phyloP scores from a whole-genome alignment of 2,329 filamentous ascomycete genomes.

The Eurotiales sp. region DNA sequence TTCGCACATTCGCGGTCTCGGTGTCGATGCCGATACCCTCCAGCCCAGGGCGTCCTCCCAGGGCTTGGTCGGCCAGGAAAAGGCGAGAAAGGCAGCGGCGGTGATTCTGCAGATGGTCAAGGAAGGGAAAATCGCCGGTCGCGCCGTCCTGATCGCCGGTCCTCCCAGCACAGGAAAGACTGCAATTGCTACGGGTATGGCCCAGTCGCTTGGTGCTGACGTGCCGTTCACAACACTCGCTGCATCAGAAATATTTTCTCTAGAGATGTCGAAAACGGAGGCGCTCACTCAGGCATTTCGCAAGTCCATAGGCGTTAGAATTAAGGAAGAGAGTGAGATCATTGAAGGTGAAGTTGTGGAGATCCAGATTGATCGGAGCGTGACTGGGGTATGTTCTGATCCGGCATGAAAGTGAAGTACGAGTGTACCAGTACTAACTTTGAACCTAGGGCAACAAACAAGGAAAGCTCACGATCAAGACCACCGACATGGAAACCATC shows the following conservation, averaged over 20 bases:
- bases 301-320: conserved; percentile 95
- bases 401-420: conserved; percentile 2
- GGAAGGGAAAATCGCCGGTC: conserved; percentile 95
- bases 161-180: conserved; percentile 98
- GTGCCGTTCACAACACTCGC: conserved; percentile 96
- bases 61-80: conserved; percentile 91
- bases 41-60: conserved; percentile 83
- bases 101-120: conserved; percentile 99
- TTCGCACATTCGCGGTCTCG: conserved; percentile 94
- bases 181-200: conserved; percentile 98
- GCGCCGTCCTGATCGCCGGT: conserved; percentile 89
- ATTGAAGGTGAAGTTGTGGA: conserved; percentile 99
- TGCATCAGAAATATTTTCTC: conserved; percentile 94
- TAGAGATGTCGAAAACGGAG: conserved; percentile 99
- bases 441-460: conserved; percentile 76
- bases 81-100: conserved; percentile 92
- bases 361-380: conserved; percentile 95
- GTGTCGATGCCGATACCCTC: conserved; percentile 85
- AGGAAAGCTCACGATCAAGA: conserved; percentile 98
- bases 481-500: conserved; percentile 98
- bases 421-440: conserved; percentile 17
- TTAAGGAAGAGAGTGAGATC: conserved; percentile 98
- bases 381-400: conserved; percentile 64
- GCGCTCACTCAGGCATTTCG: conserved; percentile 97
- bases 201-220: conserved; percentile 88